phyloP scores from a whole-genome alignment of 2,329 filamentous ascomycete genomes.

The Fusarium zealandicum region DNA sequence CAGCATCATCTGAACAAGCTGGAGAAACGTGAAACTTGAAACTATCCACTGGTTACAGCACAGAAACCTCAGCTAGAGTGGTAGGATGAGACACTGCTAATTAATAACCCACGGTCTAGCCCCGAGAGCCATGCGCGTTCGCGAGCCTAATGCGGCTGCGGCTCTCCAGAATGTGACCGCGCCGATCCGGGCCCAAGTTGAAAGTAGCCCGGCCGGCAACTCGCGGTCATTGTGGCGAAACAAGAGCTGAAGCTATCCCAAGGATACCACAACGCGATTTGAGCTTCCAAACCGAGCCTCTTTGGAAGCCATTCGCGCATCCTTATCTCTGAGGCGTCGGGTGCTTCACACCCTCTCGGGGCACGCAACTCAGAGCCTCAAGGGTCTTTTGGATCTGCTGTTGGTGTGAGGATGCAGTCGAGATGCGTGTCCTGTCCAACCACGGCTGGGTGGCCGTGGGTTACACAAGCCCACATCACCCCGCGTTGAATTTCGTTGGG shows the following conservation, averaged over 20 bases:
- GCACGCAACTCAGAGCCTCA: conserved; percentile 29
- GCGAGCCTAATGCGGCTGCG: conserved; percentile 5
- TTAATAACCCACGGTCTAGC: not conserved
- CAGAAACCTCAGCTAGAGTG: conserved; percentile 1
- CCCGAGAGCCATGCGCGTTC: not conserved
- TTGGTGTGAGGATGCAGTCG: conserved; percentile 13
- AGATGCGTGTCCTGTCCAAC: conserved; percentile 17
- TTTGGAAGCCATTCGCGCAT: conserved; percentile 15
- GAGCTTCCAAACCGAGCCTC: not conserved
- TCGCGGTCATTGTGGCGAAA: conserved; percentile 16
- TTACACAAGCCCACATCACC: conserved; percentile 13
- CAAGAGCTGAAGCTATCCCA: conserved; percentile 6
- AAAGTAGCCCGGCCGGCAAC: conserved; percentile 13
- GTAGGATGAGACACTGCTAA: conserved; percentile 3
- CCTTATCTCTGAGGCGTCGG: conserved; percentile 24
- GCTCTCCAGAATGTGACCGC: conserved; percentile 6
- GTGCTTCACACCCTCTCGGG: conserved; percentile 23
- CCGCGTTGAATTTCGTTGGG: conserved; percentile 17
- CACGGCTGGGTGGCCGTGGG: conserved; percentile 21
- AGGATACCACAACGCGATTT: conserved; percentile 1
- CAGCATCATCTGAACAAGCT: not conserved
- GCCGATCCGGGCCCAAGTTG: not conserved
- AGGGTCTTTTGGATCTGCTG: conserved; percentile 30
- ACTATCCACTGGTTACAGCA: conserved; percentile 1
- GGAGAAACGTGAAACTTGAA: conserved; percentile 15